Evolutionary conservation across 805 yeast species (phyloP).

Genomic region (Metschnikowia amazonensis): DNA sequence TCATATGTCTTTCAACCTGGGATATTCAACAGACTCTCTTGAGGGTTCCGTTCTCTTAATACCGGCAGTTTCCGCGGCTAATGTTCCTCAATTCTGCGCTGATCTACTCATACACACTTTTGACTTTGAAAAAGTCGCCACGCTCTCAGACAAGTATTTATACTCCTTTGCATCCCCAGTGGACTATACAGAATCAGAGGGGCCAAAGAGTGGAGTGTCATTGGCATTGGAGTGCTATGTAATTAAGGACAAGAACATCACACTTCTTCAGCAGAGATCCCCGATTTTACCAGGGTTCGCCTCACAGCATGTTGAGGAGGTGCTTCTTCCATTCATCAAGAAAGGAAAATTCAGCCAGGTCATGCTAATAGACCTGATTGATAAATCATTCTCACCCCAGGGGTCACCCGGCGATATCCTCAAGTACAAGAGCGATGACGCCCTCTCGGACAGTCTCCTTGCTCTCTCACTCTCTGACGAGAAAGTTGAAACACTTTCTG

Average conservation of each 20-base stretch:
- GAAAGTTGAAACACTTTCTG: constrained; percentile 5
- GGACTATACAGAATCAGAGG: constrained; percentile 38
- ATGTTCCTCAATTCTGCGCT: constrained; percentile 77
- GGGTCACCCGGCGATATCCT: constrained; percentile 23
- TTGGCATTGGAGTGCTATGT: constrained; percentile 66
- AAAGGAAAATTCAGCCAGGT: constrained; percentile 41
- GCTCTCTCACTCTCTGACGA: constrained; percentile 23
- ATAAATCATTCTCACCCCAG: constrained; percentile 49
- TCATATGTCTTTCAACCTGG: constrained; percentile 8
- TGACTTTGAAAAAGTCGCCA: constrained; percentile 47
- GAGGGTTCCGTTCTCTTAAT: constrained; percentile 48
- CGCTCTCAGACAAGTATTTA: constrained; percentile 56
- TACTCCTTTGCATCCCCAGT: constrained; percentile 84
- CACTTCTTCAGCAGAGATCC: constrained; percentile 76
- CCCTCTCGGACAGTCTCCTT: constrained; percentile 29
- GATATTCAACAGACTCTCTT: constrained; percentile 7
- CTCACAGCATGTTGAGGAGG: constrained; percentile 46
- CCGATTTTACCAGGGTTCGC: constrained; percentile 72
- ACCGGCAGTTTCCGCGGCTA: constrained; percentile 84
- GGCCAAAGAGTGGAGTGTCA: constrained; percentile 39
- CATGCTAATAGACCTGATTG: constrained; percentile 66
- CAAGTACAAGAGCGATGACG: constrained; percentile 23
- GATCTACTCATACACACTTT: constrained; percentile 72
- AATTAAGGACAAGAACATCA: constrained; percentile 36
- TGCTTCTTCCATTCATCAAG: constrained; percentile 48